Evolutionary conservation across 208 protist species (phyloP).

Genomic region (Leishmania major): DNA sequence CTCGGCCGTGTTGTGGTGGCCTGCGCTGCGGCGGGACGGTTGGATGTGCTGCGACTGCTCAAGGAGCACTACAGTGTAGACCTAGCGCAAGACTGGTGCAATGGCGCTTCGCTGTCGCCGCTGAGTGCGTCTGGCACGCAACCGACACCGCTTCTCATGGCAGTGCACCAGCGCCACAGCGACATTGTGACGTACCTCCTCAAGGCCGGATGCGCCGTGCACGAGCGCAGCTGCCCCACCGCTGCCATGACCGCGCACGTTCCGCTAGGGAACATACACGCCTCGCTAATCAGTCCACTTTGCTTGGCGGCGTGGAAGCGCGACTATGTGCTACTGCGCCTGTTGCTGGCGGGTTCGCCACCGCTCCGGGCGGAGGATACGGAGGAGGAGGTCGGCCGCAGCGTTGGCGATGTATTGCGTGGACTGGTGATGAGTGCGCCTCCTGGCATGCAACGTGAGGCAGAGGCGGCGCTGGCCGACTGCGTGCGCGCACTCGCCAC

Average conservation of each 20-base stretch:
- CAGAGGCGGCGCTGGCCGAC: conserved; percentile 39
- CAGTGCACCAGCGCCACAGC: conserved; percentile 41
- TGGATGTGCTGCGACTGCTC: conserved; percentile 50
- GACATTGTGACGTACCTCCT: conserved; percentile 55
- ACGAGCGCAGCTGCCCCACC: conserved; percentile 23
- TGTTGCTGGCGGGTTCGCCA: conserved; percentile 44
- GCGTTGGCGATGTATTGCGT: conserved; percentile 51
- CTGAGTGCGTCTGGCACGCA: background rate
- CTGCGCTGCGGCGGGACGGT: conserved; percentile 40
- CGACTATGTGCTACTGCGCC: conserved; percentile 42
- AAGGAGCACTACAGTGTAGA: conserved; percentile 44
- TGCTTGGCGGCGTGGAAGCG: conserved; percentile 63
- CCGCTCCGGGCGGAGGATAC: conserved; percentile 29
- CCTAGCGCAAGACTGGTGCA: conserved; percentile 20
- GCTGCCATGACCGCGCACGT: conserved; percentile 24
- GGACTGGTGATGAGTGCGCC: conserved; percentile 43
- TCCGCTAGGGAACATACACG: conserved; percentile 29
- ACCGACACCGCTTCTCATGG: conserved; percentile 34
- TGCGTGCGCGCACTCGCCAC: conserved; percentile 48
- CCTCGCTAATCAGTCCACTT: conserved; percentile 49
- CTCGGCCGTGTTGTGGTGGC: conserved; percentile 43
- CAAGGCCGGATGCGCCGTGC: conserved; percentile 39
- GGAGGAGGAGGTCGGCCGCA: conserved; percentile 24
- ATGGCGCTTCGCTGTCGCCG: background rate
- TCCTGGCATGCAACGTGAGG: conserved; percentile 18